phyloP scores from a whole-genome alignment of 1,284 basidiomycete genomes.

The Pseudozyma flocculosa region DNA sequence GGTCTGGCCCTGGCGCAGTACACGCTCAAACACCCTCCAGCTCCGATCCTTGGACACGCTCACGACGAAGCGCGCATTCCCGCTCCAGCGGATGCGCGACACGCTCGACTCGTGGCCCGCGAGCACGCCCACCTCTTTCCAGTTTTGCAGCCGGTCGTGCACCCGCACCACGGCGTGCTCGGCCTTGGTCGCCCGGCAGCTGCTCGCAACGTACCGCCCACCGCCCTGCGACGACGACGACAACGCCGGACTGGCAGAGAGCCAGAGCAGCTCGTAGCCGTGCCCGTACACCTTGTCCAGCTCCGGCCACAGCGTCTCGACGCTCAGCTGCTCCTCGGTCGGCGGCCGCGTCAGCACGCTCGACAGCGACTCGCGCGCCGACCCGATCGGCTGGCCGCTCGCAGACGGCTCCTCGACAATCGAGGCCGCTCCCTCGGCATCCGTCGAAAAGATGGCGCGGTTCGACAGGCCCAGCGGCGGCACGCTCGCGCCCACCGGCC shows the following conservation, averaged over 20 bases:
- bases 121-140: slow-evolving; percentile 67
- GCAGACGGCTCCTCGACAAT: too few species aligned
- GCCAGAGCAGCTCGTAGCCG: slow-evolving; percentile 78
- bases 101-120: slow-evolving; percentile 85
- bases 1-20: too few species aligned
- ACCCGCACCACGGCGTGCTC: slow-evolving; percentile 89
- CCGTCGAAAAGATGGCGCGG: slow-evolving; percentile 47
- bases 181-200: slow-evolving; percentile 80
- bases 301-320: slow-evolving; percentile 92
- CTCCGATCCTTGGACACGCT: slow-evolving; percentile 87
- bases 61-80: slow-evolving; percentile 74
- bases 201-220: slow-evolving; percentile 77
- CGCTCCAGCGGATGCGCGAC: slow-evolving; percentile 84
- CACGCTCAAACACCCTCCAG: slow-evolving; percentile 87
- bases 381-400: slow-evolving; percentile 36
- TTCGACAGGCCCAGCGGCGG: slow-evolving; percentile 55
- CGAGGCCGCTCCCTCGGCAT: too few species aligned
- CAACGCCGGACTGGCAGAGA: slow-evolving; percentile 22
- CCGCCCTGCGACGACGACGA: slow-evolving; percentile 48
- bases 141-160: slow-evolving; percentile 70
- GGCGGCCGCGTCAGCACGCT: slow-evolving; percentile 57
- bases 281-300: slow-evolving; percentile 95
- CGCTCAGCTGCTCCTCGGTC: slow-evolving; percentile 68
- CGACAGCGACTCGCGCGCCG: slow-evolving; percentile 24
- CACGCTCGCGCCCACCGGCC: slow-evolving; percentile 46